Base-by-base conservation (phyloP, 2,329 filamentous ascomycete species). In the Ceratocystis eucalypticola region DNA sequence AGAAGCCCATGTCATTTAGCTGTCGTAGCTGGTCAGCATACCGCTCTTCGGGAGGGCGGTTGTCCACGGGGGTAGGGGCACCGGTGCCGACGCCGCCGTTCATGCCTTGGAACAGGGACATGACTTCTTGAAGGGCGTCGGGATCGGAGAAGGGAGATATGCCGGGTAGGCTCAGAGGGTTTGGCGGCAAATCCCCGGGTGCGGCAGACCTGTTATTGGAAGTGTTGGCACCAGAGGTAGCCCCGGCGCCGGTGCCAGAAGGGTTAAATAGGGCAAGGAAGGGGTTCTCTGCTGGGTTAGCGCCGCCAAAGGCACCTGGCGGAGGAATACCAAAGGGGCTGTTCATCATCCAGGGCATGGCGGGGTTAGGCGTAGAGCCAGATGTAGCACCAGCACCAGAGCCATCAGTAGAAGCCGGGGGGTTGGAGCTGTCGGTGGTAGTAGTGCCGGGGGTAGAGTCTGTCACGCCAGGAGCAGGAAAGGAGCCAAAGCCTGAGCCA, bases 1-100 rank as follows among this genome's bases (percentile, higher is more conserved):
- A 96, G 77, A 99, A 99, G 2, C 94, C 94, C 94, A 99, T 99
- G 70, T 97, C 94, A 75, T 99, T 99, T 69, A 99, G 78, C 77
- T 97, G 91, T 68, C 91, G 82, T 62, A 99, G 80, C 76, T 99
- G 93, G 41, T 89, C 86, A 2, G 89, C 91, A 72, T 96, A 99
- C 68, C 90, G 81, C 76, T 97, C 94, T 79, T 99, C 94, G 0
- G 94, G 93, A 3, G 94, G 92, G 69, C 93, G 83, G 72, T 82
- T 96, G 76, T 99, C 94, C 2, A 82, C 76, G 4, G 91, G 88
- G 20, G 83, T 77, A 72, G 50, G 73, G 71, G 44, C 67, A 68
- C 22, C 69, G 4, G 69, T 62, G 62, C 67, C 70, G 15, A 65
- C 71, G 17, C 68, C 69, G n/a, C 66, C 65, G 17, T 50, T 53